phyloP scores from a whole-genome alignment of 1,284 basidiomycete species.

The Anthracocystis panici-leucophaei region DNA sequence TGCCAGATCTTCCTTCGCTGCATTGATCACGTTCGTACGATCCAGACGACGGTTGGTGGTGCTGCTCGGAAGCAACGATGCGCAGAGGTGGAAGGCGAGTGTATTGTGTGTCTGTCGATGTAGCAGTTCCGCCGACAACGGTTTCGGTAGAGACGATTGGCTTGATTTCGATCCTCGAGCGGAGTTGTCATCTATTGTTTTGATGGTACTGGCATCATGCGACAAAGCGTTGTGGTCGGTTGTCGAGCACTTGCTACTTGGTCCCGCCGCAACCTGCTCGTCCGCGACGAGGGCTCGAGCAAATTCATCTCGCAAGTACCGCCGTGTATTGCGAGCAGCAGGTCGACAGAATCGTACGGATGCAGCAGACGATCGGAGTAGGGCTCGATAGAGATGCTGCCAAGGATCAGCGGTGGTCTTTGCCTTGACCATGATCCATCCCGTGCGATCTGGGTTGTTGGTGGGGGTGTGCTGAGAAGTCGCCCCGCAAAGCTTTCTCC shows the following conservation, averaged over 20 bases:
- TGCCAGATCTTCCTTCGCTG: background rate
- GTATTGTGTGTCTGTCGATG: conserved; percentile 21
- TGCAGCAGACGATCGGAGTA: conserved; percentile 29
- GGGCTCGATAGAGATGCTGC: conserved; percentile 29
- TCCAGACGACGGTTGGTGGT: background rate
- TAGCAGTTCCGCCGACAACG: background rate
- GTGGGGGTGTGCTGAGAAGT: background rate
- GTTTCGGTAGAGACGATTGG: background rate
- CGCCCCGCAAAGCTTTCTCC: background rate
- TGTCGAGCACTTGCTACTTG: background rate
- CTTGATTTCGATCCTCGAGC: too few species aligned
- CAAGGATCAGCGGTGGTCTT: conserved; percentile 2
- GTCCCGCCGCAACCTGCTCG: background rate
- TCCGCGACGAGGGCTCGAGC: conserved; percentile 7
- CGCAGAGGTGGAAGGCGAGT: conserved; percentile 39
- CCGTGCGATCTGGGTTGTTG: background rate
- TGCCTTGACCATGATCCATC: conserved; percentile 15
- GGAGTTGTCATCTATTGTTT: background rate
- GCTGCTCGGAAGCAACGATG: conserved; percentile 19
- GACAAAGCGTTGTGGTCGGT: too few species aligned
- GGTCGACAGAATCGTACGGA: conserved; percentile 51
- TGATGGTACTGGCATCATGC: background rate
- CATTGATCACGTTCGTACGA: background rate
- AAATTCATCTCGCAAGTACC: conserved; percentile 47
- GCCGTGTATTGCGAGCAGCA: conserved; percentile 48